Evolutionary conservation across 768 basidiomycete genomes (phyloP).

Genomic region (Pulveroboletus frians): DNA sequence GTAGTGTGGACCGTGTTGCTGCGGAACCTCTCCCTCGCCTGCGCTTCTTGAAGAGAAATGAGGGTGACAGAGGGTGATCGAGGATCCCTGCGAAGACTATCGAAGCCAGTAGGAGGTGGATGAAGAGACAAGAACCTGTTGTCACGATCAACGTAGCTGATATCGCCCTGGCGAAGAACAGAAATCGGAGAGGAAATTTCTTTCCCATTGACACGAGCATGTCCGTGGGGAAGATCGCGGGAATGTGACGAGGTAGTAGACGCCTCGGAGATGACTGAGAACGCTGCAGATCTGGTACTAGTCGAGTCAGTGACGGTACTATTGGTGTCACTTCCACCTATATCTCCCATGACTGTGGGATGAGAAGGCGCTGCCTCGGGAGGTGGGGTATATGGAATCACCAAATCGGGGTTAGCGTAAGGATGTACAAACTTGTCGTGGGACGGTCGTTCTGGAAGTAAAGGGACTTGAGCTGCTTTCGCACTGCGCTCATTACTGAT

Average conservation of each 20-base stretch:
- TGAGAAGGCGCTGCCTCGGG: constrained; percentile 25
- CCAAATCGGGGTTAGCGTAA: constrained; percentile 76
- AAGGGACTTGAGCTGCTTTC: constrained; percentile 22
- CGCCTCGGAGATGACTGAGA: constrained; percentile 34
- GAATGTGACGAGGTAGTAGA: constrained; percentile 24
- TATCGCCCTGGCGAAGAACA: constrained; percentile 29
- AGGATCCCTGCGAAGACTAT: constrained; percentile 46
- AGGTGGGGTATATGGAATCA: constrained; percentile 34
- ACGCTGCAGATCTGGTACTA: constrained; percentile 35
- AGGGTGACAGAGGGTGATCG: constrained; percentile 53
- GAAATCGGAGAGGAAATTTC: constrained; percentile 56
- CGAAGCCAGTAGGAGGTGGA: constrained; percentile 29
- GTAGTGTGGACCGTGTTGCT: constrained; percentile 38
- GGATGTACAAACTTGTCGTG: constrained; percentile 51
- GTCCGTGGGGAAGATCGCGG: constrained; percentile 13
- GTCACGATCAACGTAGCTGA: constrained; percentile 27
- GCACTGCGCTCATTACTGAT: constrained; percentile 7
- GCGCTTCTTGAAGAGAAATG: constrained; percentile 75
- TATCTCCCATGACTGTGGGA: constrained; percentile 28
- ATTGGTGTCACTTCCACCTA: constrained; percentile 47
- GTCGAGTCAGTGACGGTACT: constrained; percentile 45
- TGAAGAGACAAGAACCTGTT: constrained; percentile 30
- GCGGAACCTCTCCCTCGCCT: constrained; percentile 58
- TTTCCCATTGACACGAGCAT: constrained; percentile 37
- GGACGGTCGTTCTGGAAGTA: constrained; percentile 33